phyloP scores from a whole-genome alignment of 495 filamentous ascomycete genomes.

The Poronia punctata region DNA sequence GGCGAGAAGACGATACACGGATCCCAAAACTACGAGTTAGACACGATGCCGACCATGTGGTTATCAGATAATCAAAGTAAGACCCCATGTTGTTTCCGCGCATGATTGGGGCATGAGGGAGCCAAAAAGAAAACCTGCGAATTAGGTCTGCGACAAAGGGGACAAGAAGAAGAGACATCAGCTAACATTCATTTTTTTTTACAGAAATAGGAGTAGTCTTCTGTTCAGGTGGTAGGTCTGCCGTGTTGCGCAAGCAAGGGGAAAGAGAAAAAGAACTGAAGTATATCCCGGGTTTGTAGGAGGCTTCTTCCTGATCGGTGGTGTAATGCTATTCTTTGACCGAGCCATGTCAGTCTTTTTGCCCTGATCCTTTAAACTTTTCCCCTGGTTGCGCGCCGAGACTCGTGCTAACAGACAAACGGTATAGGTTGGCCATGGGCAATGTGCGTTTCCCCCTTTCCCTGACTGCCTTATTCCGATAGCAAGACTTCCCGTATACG shows the following conservation, averaged over 20 bases:
- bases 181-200: constrained; percentile 7
- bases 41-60: constrained; percentile 67
- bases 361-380: constrained; percentile 45
- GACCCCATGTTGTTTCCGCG: no score
- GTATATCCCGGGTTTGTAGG: constrained; percentile 42
- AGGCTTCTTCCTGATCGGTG: constrained; percentile 86
- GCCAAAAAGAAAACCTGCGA: not conserved
- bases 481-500: no score
- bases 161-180: not conserved
- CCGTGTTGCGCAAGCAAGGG: constrained; percentile 11
- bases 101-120: no score
- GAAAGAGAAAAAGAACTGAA: constrained; percentile 10
- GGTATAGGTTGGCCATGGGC: constrained; percentile 74
- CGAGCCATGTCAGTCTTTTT: constrained; percentile 80
- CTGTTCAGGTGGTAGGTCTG: constrained; percentile 81
- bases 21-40: constrained; percentile 19
- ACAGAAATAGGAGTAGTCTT: constrained; percentile 92
- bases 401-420: not conserved
- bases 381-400: not conserved
- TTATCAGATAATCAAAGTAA: constrained; percentile 91
- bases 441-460: constrained; percentile 48
- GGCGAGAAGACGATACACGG: not conserved
- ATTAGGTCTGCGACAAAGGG: not conserved
- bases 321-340: constrained; percentile 94
- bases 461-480: no score